phyloP scores from a whole-genome alignment of 495 filamentous ascomycete species.

The Neurospora terricola region DNA sequence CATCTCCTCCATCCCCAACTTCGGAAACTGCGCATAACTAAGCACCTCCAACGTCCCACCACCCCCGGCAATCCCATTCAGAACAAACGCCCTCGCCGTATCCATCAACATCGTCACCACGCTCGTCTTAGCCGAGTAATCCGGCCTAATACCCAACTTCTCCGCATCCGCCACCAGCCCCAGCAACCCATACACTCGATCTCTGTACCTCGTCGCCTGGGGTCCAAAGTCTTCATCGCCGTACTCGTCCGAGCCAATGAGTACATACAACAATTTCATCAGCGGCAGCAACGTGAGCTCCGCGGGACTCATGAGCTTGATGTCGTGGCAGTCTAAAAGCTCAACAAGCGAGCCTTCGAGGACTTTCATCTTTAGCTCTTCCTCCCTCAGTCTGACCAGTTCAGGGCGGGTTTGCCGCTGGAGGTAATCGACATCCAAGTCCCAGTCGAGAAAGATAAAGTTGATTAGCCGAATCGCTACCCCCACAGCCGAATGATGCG shows the following conservation, averaged over 20 bases:
- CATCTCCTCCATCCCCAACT: background rate
- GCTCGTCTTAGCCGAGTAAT: background rate
- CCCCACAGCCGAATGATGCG: background rate
- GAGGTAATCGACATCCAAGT: background rate
- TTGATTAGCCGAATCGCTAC: background rate
- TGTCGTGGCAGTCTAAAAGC: background rate
- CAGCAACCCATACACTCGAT: slow-evolving; percentile 5
- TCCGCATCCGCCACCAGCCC: slow-evolving; percentile 6
- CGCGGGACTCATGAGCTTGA: background rate
- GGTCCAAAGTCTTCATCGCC: too few relatives aligned
- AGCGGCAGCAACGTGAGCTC: background rate
- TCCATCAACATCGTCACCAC: background rate
- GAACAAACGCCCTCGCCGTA: slow-evolving; percentile 5
- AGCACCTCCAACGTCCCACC: background rate
- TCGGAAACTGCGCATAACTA: slow-evolving; percentile 5
- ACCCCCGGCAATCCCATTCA: background rate
- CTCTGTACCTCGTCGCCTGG: background rate
- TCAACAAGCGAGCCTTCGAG: too few relatives aligned
- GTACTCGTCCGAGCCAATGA: background rate
- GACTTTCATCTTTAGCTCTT: too few relatives aligned
- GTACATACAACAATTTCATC: background rate
- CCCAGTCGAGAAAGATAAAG: background rate
- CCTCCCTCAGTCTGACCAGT: too few relatives aligned
- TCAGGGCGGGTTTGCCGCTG: too few relatives aligned
- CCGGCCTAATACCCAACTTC: slow-evolving; percentile 1